These are phyloP conservation scores for Trametes cinnabarina DNA, from an alignment of 768 basidiomycete genomes.

Conservation along the genomic window DNA sequence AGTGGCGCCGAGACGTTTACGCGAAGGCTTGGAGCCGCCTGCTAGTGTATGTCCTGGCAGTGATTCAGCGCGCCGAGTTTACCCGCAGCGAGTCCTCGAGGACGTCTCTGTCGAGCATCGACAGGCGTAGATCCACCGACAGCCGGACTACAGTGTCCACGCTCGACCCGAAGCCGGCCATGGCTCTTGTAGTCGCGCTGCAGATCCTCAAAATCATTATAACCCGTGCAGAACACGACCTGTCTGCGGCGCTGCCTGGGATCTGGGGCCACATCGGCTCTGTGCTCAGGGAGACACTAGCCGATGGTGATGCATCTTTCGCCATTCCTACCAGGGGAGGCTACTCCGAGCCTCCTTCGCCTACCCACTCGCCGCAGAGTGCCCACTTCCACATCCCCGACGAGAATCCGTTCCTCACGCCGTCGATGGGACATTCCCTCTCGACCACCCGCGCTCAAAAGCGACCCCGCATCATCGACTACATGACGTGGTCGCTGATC, in stretches of 20 bases:
- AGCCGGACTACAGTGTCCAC: conserved; percentile 33
- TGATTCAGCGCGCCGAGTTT: conserved; percentile 38
- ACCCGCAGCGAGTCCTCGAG: conserved; percentile 15
- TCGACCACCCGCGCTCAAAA: conserved; percentile 26
- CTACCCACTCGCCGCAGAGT: conserved; percentile 44
- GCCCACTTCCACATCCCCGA: conserved; percentile 19
- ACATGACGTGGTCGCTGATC: conserved; percentile 68
- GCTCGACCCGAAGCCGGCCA: conserved; percentile 23
- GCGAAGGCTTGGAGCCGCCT: conserved; percentile 61
- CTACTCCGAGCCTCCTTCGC: conserved; percentile 49
- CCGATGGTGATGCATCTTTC: conserved; percentile 63
- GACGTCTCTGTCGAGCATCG: conserved; percentile 28
- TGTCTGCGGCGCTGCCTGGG: conserved; percentile 52
- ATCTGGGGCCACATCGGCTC: conserved; percentile 63
- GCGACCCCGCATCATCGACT: conserved; percentile 63
- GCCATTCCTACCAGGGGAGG: conserved; percentile 40
- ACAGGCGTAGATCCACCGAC: conserved; percentile 49
- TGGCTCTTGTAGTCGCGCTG: conserved; percentile 46
- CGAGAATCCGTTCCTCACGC: conserved; percentile 20
- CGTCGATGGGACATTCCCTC: conserved; percentile 28
- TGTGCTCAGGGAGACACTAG: conserved; percentile 50
- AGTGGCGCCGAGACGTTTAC: conserved; percentile 46
- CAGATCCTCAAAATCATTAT: conserved; percentile 69
- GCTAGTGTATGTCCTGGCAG: conserved; percentile 54
- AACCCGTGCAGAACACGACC: conserved; percentile 58